Base-by-base conservation (phyloP, 306 rosid genomes). In the Vigna nakashimae region DNA sequence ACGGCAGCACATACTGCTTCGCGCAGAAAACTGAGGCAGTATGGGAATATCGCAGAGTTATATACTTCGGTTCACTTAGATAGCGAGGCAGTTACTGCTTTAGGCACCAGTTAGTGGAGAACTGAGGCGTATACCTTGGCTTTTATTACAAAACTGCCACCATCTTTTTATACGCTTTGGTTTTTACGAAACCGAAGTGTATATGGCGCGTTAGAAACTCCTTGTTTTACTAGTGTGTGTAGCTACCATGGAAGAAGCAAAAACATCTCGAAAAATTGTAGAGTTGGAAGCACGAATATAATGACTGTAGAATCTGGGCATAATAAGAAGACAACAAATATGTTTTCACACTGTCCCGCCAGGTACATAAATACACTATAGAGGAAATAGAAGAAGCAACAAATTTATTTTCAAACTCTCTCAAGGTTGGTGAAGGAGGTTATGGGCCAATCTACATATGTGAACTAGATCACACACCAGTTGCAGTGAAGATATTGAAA, bases 391-490 rank as follows among this genome's bases (percentile, higher is more conserved):
- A 93, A 85, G 78, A 43, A 4, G 98, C 97, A 49, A 91, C 98
- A 14, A 30, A 80, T 0, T 32, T 45, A 73, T 91, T 93, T 62
- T 18, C 85, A 0, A 72, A 60, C 16, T 42, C 85, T 38, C 83
- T 80, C 63, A 91, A 90, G 80, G 86, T 93, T 10, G 97, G 98
- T 1, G 98, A 93, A 89, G 97, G 98, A 53, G 97, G 97, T 53
- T 93, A 91, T 59, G 98, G 97, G 7, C 97, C 98, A 1, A 96
- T 91, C 22, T 93, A 71, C 74, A 82, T 75, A 65, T 81, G 89
- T 59, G 90, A 90, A 75, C 84, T 93, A 55, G 96, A 90, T 80
- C 97, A 91, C 87, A 93, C 98, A 0, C 64, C 75, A 10, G 96
- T 93, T 14, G 98, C 97, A 11, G 78, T 93, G 30, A 93, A 93